Percentiles rank a stretch among this genome's conserved stretches.
These are phyloP conservation scores for Ceratocystis papillata DNA, from an alignment of 2,329 filamentous ascomycete species.

Conservation along the genomic window DNA sequence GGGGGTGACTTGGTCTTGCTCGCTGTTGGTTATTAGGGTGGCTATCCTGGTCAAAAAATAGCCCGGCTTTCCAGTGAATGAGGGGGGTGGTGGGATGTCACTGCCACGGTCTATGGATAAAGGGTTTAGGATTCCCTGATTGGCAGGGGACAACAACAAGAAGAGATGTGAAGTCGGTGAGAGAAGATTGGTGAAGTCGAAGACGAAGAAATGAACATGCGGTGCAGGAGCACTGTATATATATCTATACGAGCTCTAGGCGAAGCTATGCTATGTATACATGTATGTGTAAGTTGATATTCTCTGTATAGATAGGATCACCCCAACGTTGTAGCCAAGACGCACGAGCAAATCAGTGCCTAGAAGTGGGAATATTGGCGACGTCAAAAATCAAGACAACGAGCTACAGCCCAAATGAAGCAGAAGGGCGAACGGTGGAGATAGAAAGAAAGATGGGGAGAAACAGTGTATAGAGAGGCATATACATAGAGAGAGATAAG, in stretches of 20 bases:
- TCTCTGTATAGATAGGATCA: background rate
- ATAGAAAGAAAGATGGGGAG: background rate
- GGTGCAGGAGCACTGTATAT: background rate
- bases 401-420: background rate
- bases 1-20: no score
- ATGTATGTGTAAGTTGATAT: background rate
- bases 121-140: background rate
- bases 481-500: background rate
- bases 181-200: background rate
- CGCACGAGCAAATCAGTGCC: background rate
- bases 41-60: background rate
- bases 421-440: background rate
- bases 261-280: background rate
- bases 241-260: background rate
- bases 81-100: background rate
- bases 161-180: background rate
- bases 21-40: background rate
- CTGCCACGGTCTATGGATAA: background rate
- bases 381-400: background rate
- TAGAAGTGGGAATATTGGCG: background rate
- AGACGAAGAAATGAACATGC: background rate
- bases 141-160: background rate
- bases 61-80: background rate
- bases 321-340: background rate
- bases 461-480: background rate